Percentiles rank a stretch among this genome's conserved stretches.
Evolutionary conservation across 1,284 basidiomycete species (phyloP).

Genomic region (Fomitopsis pinicola): DNA sequence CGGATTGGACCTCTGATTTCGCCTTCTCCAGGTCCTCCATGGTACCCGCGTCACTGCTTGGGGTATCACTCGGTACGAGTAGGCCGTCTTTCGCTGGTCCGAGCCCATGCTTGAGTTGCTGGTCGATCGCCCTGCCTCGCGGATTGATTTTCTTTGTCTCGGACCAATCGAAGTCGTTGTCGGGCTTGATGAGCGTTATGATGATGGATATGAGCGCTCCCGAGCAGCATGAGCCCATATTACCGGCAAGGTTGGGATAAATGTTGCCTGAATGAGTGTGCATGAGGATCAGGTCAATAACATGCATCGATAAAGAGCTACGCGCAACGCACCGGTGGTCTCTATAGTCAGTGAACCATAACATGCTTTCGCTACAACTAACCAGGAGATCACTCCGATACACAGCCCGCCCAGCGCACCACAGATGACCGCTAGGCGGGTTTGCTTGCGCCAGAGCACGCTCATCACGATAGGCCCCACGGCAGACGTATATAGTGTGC

Average conservation of each 20-base stretch:
- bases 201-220: slow-evolving; percentile 9
- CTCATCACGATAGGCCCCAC: slow-evolving; percentile 29
- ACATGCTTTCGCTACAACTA: slow-evolving; percentile 10
- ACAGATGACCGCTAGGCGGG: slow-evolving; percentile 10
- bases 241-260: slow-evolving; percentile 7
- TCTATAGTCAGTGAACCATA: slow-evolving; percentile 5
- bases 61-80: not conserved
- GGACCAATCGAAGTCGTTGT: slow-evolving; percentile 10
- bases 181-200: slow-evolving; percentile 9
- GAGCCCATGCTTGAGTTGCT: not conserved
- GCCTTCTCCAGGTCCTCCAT: slow-evolving; percentile 5
- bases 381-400: slow-evolving; percentile 14
- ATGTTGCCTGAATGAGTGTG: slow-evolving; percentile 2
- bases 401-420: slow-evolving; percentile 13
- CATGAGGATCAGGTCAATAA: too few species aligned
- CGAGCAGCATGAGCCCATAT: slow-evolving; percentile 11
- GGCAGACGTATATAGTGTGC: slow-evolving; percentile 19
- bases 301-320: not conserved
- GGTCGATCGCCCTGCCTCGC: slow-evolving; percentile 6
- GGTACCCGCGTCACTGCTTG: not conserved
- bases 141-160: slow-evolving; percentile 11
- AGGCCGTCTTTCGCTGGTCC: not conserved
- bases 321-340: slow-evolving; percentile 4
- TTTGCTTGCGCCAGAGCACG: slow-evolving; percentile 19
- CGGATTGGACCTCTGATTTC: not conserved